Conservation (phyloP, 441 rosid genomes). For the Pelargonium fulgidum region DNA sequence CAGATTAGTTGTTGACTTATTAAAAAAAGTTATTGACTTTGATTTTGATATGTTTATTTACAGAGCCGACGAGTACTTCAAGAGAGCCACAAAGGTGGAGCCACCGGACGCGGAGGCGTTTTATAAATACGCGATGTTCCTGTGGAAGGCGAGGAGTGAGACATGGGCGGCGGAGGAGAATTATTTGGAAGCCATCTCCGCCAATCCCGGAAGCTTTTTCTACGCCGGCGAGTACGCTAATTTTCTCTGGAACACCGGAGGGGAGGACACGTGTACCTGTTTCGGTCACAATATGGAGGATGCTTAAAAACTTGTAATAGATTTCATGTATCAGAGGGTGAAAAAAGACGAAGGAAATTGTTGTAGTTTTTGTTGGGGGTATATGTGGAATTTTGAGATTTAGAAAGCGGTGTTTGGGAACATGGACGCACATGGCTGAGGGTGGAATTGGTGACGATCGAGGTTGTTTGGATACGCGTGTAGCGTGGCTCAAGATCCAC, state of each 20-base stretch:
- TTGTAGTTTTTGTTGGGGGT: no score
- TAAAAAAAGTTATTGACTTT: neutral
- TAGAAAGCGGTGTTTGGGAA: no score
- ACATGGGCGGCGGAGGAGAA: slow-evolving; percentile 69
- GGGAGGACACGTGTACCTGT: slow-evolving; percentile 49
- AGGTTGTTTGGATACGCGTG: no score
- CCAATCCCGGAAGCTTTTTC: slow-evolving; percentile 42
- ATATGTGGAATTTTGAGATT: no score
- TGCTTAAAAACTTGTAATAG: no score
- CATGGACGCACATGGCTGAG: no score
- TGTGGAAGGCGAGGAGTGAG: slow-evolving; percentile 65
- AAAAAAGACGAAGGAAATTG: no score
- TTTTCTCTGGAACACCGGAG: slow-evolving; percentile 80
- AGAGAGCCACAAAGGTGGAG: slow-evolving; percentile 48
- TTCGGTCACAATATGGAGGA: no score
- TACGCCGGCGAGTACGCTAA: slow-evolving; percentile 58
- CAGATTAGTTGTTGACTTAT: neutral
- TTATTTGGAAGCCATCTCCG: slow-evolving; percentile 53
- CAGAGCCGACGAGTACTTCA: slow-evolving; percentile 80
- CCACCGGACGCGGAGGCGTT: slow-evolving; percentile 60
- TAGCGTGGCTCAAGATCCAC: no score
- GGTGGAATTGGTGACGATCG: no score
- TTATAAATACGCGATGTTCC: slow-evolving; percentile 53
- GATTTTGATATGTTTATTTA: neutral
- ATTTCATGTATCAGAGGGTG: no score